Evolutionary conservation across 2,329 filamentous ascomycete species (phyloP).

Genomic region (Corinectria fuckeliana): DNA sequence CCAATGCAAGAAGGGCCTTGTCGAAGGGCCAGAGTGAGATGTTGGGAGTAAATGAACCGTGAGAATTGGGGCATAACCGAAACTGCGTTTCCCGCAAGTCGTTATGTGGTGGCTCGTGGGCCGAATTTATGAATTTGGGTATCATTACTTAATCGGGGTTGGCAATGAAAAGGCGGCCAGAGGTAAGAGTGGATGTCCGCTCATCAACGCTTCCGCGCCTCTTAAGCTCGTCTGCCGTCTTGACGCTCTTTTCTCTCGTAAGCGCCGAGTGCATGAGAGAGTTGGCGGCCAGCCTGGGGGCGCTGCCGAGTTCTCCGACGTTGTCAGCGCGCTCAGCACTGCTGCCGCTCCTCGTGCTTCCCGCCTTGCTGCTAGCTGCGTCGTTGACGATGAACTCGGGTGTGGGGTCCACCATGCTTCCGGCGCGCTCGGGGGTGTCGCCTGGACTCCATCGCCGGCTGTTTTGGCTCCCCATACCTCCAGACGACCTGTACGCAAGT

Average conservation of each 20-base stretch:
- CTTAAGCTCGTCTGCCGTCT: conserved; percentile 73
- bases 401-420: conserved; percentile 57
- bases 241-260: conserved; percentile 69
- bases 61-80: conserved; percentile 28
- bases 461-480: conserved; percentile 50
- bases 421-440: conserved; percentile 62
- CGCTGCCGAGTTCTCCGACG: conserved; percentile 59
- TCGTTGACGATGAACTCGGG: conserved; percentile 47
- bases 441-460: conserved; percentile 58
- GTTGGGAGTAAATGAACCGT: neutral
- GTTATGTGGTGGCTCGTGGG: conserved; percentile 22
- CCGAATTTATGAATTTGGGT: conserved; percentile 12
- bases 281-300: conserved; percentile 62
- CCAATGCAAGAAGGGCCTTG: conserved; percentile 34
- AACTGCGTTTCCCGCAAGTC: conserved; percentile 20
- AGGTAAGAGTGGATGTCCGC: conserved; percentile 76
- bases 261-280: conserved; percentile 63
- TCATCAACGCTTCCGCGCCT: conserved; percentile 85
- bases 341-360: conserved; percentile 61
- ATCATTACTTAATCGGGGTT: conserved; percentile 70
- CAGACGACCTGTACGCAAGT: conserved; percentile 58
- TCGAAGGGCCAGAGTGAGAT: conserved; percentile 20
- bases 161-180: conserved; percentile 80
- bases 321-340: conserved; percentile 67
- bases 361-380: conserved; percentile 54